phyloP scores from a whole-genome alignment of 768 basidiomycete genomes.

The Antrodiella citrinella region DNA sequence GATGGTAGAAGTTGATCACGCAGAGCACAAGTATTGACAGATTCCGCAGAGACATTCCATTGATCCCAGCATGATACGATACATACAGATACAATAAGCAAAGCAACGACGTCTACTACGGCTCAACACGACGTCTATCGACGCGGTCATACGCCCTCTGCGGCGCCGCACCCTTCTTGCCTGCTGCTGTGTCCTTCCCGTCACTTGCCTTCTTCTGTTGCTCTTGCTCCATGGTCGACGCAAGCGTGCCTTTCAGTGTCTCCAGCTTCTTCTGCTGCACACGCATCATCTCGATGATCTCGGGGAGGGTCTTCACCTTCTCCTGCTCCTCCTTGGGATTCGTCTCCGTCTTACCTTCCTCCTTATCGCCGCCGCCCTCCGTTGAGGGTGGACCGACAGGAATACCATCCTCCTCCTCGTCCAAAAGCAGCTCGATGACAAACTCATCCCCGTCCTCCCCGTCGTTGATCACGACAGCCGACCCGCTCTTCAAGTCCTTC shows the following conservation, averaged over 20 bases:
- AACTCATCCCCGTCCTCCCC: constrained; percentile 18
- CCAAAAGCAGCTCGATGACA: constrained; percentile 12
- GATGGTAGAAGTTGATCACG: too few species aligned
- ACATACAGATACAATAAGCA: too few species aligned
- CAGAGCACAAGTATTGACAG: too few species aligned
- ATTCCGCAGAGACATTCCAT: too few species aligned
- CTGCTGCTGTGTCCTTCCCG: background rate
- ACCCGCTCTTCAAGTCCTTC: constrained; percentile 5
- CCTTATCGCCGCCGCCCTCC: background rate
- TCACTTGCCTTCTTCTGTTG: background rate
- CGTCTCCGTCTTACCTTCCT: background rate
- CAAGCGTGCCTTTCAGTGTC: constrained; percentile 9
- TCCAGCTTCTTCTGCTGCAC: background rate
- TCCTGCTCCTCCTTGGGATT: background rate
- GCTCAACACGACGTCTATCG: too few species aligned
- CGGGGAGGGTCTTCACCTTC: background rate
- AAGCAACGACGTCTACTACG: too few species aligned
- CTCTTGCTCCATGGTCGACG: background rate
- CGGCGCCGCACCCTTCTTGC: background rate
- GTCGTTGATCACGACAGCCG: constrained; percentile 13
- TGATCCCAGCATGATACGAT: too few species aligned
- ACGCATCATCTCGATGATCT: background rate
- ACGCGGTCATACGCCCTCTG: too few species aligned
- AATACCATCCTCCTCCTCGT: constrained; percentile 1
- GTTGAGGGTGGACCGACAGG: background rate